Evolutionary conservation across 805 yeast species (phyloP), one percentile per base, ranked within the genome.

Genomic region (Henningerozyma blattae): DNA sequence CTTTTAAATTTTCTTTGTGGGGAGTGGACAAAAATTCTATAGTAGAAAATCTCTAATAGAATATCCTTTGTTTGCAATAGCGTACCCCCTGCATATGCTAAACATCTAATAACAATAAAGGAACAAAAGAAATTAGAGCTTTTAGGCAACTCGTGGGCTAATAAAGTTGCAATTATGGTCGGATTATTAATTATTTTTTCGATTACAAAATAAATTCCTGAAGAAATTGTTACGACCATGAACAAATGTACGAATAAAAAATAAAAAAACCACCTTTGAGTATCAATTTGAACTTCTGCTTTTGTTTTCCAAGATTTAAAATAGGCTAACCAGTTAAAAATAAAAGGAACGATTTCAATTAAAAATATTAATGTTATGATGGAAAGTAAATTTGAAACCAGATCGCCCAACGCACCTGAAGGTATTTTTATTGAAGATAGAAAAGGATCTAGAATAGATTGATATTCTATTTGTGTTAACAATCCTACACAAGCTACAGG

Each of bases 71-170:
- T 58, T 46, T 81, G 77, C 26, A 86, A 48, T 27, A 87, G 62
- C 39, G 75, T 75, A 37, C 72, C 74, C 0, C 94, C 94, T 41
- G 79, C 72, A 35, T 80, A 73, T 1, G 87, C 71, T 36, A 86
- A 59, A 0, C 94, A 89, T 54, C 81, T 77, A 22, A 86, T 63
- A 0, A 83, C 58, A 26, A 85, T 61, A 47, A 78, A 84, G 3
- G 87, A 80, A 52, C 77, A 77, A 58, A 86, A 87, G 49, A 87
- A 86, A 29, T 77, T 82, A 1, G 95, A 78, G 17, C 94, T 81
- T 48, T 80, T 81, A 0, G 95, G 95, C 24, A 87, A 63, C 45
- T 85, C 82, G 12, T 69, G 67, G 0, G 94, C 94, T 17, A 85
- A 62, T 34, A 83, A 54, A 5, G 72, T 63, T 1, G 91, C 85